A percentile compares a stretch with the other conserved stretches of the same genome.
phyloP scores from a whole-genome alignment of 2,329 filamentous ascomycete species.

The Sordariomycetes sp. region DNA sequence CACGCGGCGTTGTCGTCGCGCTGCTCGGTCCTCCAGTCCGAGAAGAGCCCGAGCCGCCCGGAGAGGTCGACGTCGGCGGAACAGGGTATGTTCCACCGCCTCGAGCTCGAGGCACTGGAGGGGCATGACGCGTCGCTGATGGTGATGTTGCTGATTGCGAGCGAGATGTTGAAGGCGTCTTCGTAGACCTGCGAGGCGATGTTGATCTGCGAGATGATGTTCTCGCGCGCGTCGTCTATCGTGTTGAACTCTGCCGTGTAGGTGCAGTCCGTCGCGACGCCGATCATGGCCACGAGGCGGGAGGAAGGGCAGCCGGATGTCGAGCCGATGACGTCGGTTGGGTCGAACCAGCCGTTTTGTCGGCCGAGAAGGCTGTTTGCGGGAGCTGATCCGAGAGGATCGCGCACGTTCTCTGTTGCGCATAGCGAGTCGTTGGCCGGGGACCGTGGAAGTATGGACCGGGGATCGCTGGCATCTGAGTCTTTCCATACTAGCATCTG shows the following conservation, averaged over 20 bases:
- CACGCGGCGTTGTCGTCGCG: not conserved
- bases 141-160: slow-evolving; percentile 77
- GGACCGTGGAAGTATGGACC: slow-evolving; percentile 58
- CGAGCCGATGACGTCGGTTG: slow-evolving; percentile 65
- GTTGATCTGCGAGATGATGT: slow-evolving; percentile 77
- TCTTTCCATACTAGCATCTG: slow-evolving; percentile 88
- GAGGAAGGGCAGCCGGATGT: slow-evolving; percentile 73
- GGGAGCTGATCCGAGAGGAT: slow-evolving; percentile 27
- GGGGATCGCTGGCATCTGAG: slow-evolving; percentile 60
- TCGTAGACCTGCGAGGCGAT: slow-evolving; percentile 81
- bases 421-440: slow-evolving; percentile 61
- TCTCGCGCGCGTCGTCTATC: slow-evolving; percentile 45
- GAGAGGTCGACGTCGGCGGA: not conserved
- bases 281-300: slow-evolving; percentile 79
- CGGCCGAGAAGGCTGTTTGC: slow-evolving; percentile 47
- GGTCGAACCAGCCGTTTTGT: slow-evolving; percentile 62
- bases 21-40: not conserved
- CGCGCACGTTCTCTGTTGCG: slow-evolving; percentile 23
- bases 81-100: slow-evolving; percentile 23
- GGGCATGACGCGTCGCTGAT: slow-evolving; percentile 68
- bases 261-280: slow-evolving; percentile 84
- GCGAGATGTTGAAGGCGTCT: slow-evolving; percentile 82
- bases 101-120: slow-evolving; percentile 40
- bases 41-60: not conserved
- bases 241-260: slow-evolving; percentile 64